Percentiles rank a stretch among this genome's conserved stretches.
phyloP scores from a whole-genome alignment of 345 rosid genomes.

The Pistacia atlantica region DNA sequence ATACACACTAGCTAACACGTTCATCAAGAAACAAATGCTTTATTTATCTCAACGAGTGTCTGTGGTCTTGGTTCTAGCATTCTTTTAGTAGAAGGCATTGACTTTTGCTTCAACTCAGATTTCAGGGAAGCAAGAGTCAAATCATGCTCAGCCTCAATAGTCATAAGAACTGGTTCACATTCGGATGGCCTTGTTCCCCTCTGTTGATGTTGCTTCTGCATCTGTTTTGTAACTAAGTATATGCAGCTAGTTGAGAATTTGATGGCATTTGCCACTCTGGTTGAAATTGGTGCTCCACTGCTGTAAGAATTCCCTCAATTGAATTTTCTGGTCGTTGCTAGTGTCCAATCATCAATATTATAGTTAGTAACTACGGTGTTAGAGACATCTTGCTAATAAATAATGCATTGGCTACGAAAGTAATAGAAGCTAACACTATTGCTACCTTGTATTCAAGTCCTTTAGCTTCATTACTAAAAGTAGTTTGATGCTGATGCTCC shows the following conservation, averaged over 20 bases:
- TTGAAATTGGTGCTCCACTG: not conserved
- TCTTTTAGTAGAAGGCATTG: not conserved
- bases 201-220: not conserved
- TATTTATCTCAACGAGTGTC: not conserved
- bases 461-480: not conserved
- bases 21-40: too few relatives aligned
- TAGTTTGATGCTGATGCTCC: not conserved
- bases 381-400: not conserved
- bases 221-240: not conserved
- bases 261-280: slow-evolving; percentile 4
- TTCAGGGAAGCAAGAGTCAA: not conserved
- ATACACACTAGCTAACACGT: too few relatives aligned
- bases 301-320: not conserved
- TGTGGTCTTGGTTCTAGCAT: not conserved
- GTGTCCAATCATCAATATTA: not conserved
- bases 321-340: slow-evolving; percentile 13
- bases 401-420: not conserved
- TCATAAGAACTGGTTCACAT: not conserved
- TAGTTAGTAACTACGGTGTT: not conserved
- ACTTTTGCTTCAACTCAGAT: slow-evolving; percentile 1
- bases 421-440: not conserved
- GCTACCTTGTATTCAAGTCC: not conserved
- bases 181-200: not conserved
- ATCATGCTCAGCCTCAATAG: slow-evolving; percentile 4
- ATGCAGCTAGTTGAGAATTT: not conserved